Conservation (phyloP, 2,329 filamentous ascomycete species). For the Stromatinia cepivora region DNA sequence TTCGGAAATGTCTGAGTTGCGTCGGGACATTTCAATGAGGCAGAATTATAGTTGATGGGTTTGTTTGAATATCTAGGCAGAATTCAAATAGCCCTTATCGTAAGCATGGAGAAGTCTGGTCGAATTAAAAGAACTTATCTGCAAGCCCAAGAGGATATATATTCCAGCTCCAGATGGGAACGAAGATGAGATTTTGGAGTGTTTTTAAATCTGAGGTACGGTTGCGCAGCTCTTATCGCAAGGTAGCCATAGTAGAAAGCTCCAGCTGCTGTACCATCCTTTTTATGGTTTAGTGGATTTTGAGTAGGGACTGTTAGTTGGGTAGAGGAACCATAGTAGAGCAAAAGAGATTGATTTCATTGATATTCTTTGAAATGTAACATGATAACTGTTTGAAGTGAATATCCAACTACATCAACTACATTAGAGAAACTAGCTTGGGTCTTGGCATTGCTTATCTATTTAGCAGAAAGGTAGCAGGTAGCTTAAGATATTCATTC, state of each 20-base stretch:
- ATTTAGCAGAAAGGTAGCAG: not conserved
- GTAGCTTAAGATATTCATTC: not conserved
- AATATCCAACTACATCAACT: not conserved
- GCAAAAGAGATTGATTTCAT: not conserved
- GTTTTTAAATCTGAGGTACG: not conserved
- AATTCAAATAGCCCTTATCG: not conserved
- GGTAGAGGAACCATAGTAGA: not conserved
- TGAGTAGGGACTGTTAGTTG: not conserved
- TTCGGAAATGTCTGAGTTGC: constrained; percentile 10
- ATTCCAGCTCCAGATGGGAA: not conserved
- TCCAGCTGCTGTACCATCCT: not conserved
- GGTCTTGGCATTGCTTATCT: constrained; percentile 6
- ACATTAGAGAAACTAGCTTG: not conserved
- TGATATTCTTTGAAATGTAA: not conserved
- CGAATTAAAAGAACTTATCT: not conserved
- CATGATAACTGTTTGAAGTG: not conserved
- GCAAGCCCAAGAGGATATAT: not conserved
- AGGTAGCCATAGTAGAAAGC: constrained; percentile 13
- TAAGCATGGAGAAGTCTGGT: not conserved
- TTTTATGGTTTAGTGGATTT: not conserved
- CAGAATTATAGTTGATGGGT: not conserved
- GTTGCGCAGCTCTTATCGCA: constrained; percentile 14
- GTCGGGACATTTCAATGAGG: constrained; percentile 15
- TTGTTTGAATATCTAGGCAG: not conserved
- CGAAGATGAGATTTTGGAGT: not conserved